Evolutionary conservation across 257 asterid genomes (phyloP).

Genomic region (Solanum sejunctum): DNA sequence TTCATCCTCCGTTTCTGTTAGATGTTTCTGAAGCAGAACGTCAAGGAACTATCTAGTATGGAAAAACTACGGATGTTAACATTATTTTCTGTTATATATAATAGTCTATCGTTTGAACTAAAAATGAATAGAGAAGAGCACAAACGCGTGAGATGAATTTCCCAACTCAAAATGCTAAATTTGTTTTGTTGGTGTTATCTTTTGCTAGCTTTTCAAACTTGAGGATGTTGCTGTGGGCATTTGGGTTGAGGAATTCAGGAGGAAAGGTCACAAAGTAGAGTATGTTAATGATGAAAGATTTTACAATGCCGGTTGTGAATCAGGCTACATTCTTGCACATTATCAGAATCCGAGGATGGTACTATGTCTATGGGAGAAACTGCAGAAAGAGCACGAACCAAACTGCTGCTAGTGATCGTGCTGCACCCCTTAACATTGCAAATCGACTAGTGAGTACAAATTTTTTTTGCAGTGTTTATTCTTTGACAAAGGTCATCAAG

Average conservation of each 20-base stretch:
- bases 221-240: conserved; percentile 98
- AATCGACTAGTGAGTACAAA: neutral
- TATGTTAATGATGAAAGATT: conserved; percentile 49
- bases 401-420: conserved; percentile 57
- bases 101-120: neutral
- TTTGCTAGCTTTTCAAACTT: conserved; percentile 61
- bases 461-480: neutral
- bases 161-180: neutral
- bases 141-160: neutral
- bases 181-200: neutral
- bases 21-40: neutral
- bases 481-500: neutral
- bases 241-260: conserved; percentile 65
- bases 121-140: neutral
- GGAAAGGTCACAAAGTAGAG: conserved; percentile 29
- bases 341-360: conserved; percentile 79
- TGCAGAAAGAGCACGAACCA: conserved; percentile 55
- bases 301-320: conserved; percentile 67
- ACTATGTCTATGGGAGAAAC: conserved; percentile 79
- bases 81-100: neutral
- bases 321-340: conserved; percentile 75
- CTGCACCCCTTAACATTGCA: neutral
- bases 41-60: neutral
- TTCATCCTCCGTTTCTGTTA: neutral
- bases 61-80: neutral